A percentile compares a stretch with the other conserved stretches of the same genome.
These are phyloP conservation scores for Chlamydomonas reinhardtii DNA, from an alignment of 163 green algal species.

Conservation along the genomic window DNA sequence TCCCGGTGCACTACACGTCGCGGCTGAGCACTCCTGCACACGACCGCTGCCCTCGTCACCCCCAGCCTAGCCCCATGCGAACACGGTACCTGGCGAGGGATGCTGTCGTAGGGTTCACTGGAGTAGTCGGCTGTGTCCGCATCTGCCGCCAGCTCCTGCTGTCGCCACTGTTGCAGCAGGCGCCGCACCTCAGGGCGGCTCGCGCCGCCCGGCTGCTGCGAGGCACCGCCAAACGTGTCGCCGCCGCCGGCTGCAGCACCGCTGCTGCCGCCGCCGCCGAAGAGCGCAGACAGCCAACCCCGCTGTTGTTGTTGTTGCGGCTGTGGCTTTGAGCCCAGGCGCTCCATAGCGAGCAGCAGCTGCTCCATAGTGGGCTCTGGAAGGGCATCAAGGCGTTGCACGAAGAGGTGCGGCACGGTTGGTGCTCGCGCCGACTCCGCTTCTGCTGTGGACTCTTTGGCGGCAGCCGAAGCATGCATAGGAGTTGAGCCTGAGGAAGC, in stretches of 20 bases:
- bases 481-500: no score
- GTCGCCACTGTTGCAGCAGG: slow-evolving; percentile 1
- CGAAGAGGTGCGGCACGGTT: slow-evolving; percentile 26
- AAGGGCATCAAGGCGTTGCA: slow-evolving; percentile 28
- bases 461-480: not conserved
- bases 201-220: not conserved
- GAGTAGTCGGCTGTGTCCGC: slow-evolving; percentile 33
- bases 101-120: slow-evolving; percentile 37
- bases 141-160: slow-evolving; percentile 5
- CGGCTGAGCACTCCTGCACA: no score
- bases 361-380: not conserved
- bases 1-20: no score
- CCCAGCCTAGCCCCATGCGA: no score
- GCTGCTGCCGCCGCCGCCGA: not conserved
- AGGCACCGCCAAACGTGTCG: no score
- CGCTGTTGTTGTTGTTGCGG: not conserved
- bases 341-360: not conserved
- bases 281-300: not conserved
- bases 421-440: not conserved
- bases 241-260: no score
- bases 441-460: not conserved
- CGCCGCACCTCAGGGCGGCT: slow-evolving; percentile 4
- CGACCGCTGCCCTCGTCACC: no score
- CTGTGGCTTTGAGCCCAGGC: not conserved
- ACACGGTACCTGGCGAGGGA: slow-evolving; percentile 25